Evolutionary conservation across 2,329 filamentous ascomycete genomes (phyloP), one percentile per base, ranked within the genome.

Genomic region (Exophiala alcalophila): DNA sequence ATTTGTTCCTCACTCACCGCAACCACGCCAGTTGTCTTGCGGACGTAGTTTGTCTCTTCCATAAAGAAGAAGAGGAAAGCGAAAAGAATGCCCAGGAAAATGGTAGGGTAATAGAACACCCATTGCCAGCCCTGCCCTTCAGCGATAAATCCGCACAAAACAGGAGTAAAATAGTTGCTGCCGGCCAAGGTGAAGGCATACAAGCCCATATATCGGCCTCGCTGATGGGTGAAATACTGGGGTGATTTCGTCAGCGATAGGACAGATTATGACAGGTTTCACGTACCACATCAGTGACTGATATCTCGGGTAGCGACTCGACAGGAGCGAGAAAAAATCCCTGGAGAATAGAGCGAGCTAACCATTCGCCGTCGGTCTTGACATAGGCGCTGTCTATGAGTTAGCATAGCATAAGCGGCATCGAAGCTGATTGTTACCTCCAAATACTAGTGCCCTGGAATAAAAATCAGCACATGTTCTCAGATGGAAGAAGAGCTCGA

Each of bases 251-350:
- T 38, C 25, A 38, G 27, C 12, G 12, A n/a, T 19, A 26, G 8
- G 18, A 6, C n/a, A 19, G 10, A 31, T 8, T 73, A 51, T 15
- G 73, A 62, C 33, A 66, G 66, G 49, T 66, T 71, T 64, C 4
- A 69, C 67, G 8, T 39, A 47, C 23, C 47, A 70, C 57, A 40
- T 73, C 69, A 1, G 67, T 61, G 4, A 72, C 60, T 4, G 65
- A 67, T 11, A 72, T 66, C 48, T 72, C 72, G n/a, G 65, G 66
- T 8, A 76, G 54, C n/a, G 65, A 67, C 50, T 75, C 72, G n/a
- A 73, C 66, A 0, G 71, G 70, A 2, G 70, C 65, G 9, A 61
- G 64, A 25, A 71, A 66, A 44, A 74, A 68, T 1, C 72, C 72
- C 36, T 68, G 65, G 1, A 75, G 51, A 18, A 73, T 62, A 34